Evolutionary conservation across 495 filamentous ascomycete genomes (phyloP), one percentile per base, ranked within the genome.

Genomic region (Xylaria intraflava): DNA sequence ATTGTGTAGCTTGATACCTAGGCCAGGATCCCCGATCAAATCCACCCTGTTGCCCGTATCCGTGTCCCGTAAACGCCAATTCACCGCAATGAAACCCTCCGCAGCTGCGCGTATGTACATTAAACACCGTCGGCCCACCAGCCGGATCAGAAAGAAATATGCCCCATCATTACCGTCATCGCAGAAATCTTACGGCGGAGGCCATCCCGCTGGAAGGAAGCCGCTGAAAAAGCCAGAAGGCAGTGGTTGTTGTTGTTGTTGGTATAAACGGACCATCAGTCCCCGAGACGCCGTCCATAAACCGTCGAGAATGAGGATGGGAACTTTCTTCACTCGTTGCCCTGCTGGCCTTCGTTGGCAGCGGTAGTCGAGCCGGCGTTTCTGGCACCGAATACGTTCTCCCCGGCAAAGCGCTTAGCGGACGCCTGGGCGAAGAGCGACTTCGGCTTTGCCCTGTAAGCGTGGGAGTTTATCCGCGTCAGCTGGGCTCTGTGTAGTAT

Each of bases 361-460:
- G 17, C 6, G n/a, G 51, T 26, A 17, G 33, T 40, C 14, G 51
- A 48, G 38, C 31, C 45, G 27, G 52, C 52, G 29, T 27, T 51
- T 49, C 60, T 64, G 30, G 53, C 48, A 33, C 65, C 67, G 52
- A 63, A 53, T 55, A 59, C 57, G 44, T 57, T 58, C 58, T 61
- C 60, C 51, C 67, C 65, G 35, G 68, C 67, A 59, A 79, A 62
- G 62, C 75, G 80, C 76, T 82, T 83, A 60, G 70, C 67, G 12
- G 77, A 79, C 27, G 78, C 73, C 58, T 80, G 80, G 51, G 81
- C 80, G 66, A 85, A 85, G 53, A 85, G 75, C 0, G 81, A 84
- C 62, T 79, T 79, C 11, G 82, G 82, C 67, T 84, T 84, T 53
- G 69, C 73, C 51, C 82, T 84, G 54, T 40, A 19, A 6, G 27